Evolutionary conservation across 2,329 filamentous ascomycete species (phyloP), one percentile per base, ranked within the genome.

Genomic region (Cladophialophora yegresii): DNA sequence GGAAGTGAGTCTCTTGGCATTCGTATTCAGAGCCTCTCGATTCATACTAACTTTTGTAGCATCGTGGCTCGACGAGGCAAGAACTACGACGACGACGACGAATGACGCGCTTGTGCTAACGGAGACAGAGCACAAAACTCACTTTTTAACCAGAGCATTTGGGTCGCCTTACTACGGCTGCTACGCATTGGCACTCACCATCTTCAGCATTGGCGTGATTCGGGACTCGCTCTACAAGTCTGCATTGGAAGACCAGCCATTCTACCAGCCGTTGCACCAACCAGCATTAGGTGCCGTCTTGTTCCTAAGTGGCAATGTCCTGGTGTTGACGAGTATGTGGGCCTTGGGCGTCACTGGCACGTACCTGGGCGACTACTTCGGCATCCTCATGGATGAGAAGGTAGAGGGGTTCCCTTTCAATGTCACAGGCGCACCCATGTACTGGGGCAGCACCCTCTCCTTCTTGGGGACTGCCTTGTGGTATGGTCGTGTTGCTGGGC

Each of bases 281-380:
- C 81, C 85, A 13, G 85, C 86, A 69, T 77, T 88, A 20, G 91
- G 90, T 49, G 89, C 88, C 68, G 84, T 81, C 4, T 85, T 98
- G 61, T 85, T 98, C 72, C 83, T 83, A 30, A 75, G 80, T 43
- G 95, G 95, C 64, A 97, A 96, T 77, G 78, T 89, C 58, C 86
- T 99, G 40, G 95, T 99, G 56, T 73, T 98, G 57, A 89, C 89
- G 36, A 95, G 90, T 66, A 98, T 96, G 79, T 97, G 88, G 87
- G 90, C 88, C 36, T 87, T 99, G 47, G 95, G 95, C 63, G 87
- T 99, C 73, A 97, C 92, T 0, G 95, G 95, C 68, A 99, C 95
- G 43, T 99, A 97, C 76, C 83, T 99, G 40, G 95, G 95, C 72
- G 95, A 99, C 81, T 99, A 99, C 83, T 99, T 98, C 76, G 95